phyloP scores from a whole-genome alignment of 2,329 filamentous ascomycete genomes.

The Hypoxylon sp. region DNA sequence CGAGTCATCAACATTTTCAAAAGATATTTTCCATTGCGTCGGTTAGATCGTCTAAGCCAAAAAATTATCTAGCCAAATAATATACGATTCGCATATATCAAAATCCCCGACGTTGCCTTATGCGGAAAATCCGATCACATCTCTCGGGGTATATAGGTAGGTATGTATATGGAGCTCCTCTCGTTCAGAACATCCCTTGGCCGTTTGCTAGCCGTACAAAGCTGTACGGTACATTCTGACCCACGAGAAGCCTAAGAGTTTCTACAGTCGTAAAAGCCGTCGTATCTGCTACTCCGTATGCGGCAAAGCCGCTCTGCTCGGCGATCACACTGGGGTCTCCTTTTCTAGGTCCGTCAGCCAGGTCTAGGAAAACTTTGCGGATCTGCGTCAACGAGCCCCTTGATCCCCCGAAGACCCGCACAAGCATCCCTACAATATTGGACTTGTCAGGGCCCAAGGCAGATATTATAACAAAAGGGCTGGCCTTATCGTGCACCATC shows the following conservation, averaged over 20 bases:
- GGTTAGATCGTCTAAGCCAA: constrained; percentile 20
- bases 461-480: constrained; percentile 85
- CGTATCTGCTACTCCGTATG: constrained; percentile 83
- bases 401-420: constrained; percentile 75
- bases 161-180: constrained; percentile 39
- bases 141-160: constrained; percentile 26
- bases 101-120: constrained; percentile 8
- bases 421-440: constrained; percentile 79
- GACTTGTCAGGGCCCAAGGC: constrained; percentile 83
- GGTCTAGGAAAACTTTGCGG: constrained; percentile 82
- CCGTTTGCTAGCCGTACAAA: constrained; percentile 81
- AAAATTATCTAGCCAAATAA: constrained; percentile 21
- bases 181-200: constrained; percentile 59
- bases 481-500: constrained; percentile 61
- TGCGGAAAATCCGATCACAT: constrained; percentile 14
- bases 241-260: constrained; percentile 80
- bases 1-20: neutral
- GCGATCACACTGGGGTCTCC: constrained; percentile 78
- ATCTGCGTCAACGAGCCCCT: constrained; percentile 55
- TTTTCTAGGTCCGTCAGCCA: constrained; percentile 76
- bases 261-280: constrained; percentile 88
- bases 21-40: no score
- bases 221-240: constrained; percentile 88
- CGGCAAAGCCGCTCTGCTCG: constrained; percentile 79
- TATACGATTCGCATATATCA: constrained; percentile 22